These are phyloP conservation scores for Hyphodiscus hymeniophilus DNA, from an alignment of 495 filamentous ascomycete species.

Conservation along the genomic window DNA sequence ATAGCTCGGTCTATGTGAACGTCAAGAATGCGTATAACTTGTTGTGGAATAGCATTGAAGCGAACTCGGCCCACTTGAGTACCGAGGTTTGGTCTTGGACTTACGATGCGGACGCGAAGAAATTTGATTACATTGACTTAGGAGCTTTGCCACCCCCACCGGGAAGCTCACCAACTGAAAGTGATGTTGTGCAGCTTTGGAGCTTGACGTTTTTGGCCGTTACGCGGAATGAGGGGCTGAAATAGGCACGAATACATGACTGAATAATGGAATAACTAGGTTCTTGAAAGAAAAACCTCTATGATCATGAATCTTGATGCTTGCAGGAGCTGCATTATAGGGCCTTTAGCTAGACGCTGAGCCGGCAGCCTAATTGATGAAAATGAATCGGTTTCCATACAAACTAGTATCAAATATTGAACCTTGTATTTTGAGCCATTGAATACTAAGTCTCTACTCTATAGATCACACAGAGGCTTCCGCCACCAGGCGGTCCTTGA, in stretches of 20 bases:
- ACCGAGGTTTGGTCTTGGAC: constrained; percentile 58
- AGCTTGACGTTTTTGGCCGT: constrained; percentile 48
- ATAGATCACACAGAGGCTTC: constrained; percentile 18
- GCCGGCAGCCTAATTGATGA: constrained; percentile 14
- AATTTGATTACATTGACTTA: constrained; percentile 42
- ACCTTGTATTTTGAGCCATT: background rate
- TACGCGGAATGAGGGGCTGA: constrained; percentile 26
- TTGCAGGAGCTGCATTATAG: constrained; percentile 9
- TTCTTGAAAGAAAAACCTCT: constrained; percentile 7
- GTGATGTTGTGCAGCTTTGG: constrained; percentile 47
- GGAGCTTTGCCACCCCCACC: constrained; percentile 44
- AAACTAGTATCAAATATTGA: background rate
- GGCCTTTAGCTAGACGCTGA: constrained; percentile 17
- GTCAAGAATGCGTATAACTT: constrained; percentile 48
- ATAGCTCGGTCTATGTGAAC: constrained; percentile 37
- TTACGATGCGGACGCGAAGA: constrained; percentile 31
- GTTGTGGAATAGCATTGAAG: constrained; percentile 53
- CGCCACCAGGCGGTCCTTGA: constrained; percentile 18
- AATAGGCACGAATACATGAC: constrained; percentile 13
- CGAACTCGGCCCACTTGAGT: constrained; percentile 41
- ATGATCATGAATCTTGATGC: background rate
- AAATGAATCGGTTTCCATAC: constrained; percentile 8
- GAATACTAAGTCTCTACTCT: constrained; percentile 1
- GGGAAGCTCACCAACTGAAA: constrained; percentile 37
- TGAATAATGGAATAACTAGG: background rate